Conservation (phyloP, 2,329 filamentous ascomycete species). For the Penicillium sp. region DNA sequence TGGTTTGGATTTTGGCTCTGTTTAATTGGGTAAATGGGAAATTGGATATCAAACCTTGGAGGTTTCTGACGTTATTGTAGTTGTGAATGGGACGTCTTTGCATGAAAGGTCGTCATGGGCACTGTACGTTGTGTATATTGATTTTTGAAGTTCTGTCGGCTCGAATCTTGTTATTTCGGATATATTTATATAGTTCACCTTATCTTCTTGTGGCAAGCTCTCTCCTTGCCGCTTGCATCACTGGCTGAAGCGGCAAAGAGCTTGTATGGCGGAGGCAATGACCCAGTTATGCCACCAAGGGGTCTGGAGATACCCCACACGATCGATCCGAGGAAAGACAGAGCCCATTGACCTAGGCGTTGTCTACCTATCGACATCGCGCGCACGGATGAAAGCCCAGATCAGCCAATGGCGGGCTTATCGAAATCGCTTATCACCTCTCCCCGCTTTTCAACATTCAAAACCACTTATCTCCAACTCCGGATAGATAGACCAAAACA, state of each 20-base stretch:
- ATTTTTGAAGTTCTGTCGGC: background rate
- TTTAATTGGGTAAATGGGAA: background rate
- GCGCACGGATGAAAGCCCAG: background rate
- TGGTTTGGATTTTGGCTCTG: background rate
- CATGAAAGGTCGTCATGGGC: background rate
- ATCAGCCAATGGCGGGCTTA: slow-evolving; percentile 11
- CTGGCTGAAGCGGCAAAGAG: slow-evolving; percentile 3
- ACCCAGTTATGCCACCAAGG: background rate
- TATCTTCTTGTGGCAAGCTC: slow-evolving; percentile 7
- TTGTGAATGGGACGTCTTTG: background rate
- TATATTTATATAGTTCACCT: slow-evolving; percentile 2
- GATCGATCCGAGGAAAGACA: background rate
- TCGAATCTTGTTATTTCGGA: background rate
- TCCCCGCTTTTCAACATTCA: slow-evolving; percentile 21
- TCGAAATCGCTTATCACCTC: slow-evolving; percentile 21
- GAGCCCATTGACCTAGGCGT: background rate
- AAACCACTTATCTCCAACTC: background rate
- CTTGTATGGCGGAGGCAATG: slow-evolving; percentile 6
- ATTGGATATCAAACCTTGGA: background rate
- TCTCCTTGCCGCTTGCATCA: slow-evolving; percentile 8
- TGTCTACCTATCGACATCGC: background rate
- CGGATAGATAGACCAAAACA: background rate
- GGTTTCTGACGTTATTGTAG: background rate
- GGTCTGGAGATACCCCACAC: background rate
- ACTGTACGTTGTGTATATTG: background rate